phyloP scores from a whole-genome alignment of 345 rosid species.

The Brassica carinata region DNA sequence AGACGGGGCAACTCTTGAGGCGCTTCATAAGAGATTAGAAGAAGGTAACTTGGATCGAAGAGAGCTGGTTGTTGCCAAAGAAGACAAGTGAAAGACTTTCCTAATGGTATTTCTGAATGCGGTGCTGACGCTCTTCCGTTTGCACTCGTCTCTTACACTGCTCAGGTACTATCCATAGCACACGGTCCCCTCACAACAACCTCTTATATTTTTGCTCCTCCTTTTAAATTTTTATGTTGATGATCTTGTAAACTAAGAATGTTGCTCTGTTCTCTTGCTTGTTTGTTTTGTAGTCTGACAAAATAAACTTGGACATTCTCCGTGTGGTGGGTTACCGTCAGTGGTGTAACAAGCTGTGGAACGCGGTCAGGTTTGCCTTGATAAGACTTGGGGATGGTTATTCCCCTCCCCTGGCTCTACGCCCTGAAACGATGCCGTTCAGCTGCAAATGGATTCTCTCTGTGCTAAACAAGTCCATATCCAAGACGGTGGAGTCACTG shows the following conservation, averaged over 20 bases:
- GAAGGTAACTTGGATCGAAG: constrained; percentile 81
- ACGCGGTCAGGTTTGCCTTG: constrained; percentile 96
- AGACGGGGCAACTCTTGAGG: constrained; percentile 77
- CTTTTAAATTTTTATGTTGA: no score
- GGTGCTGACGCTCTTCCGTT: constrained; percentile 98
- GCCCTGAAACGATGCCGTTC: constrained; percentile 61
- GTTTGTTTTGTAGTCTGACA: constrained; percentile 71
- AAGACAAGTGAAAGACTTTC: constrained; percentile 75
- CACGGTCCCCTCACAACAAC: not conserved
- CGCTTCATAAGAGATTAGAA: constrained; percentile 80
- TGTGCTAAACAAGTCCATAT: constrained; percentile 69
- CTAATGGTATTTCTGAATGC: constrained; percentile 92
- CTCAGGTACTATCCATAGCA: constrained; percentile 64
- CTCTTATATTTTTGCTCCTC: no score
- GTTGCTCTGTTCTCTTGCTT: constrained; percentile 6
- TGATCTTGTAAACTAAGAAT: constrained; percentile 16
- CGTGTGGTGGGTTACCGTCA: constrained; percentile 98
- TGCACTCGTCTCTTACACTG: constrained; percentile 91
- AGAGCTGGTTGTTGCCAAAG: constrained; percentile 73
- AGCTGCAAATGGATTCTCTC: constrained; percentile 94
- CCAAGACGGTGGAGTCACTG: constrained; percentile 58
- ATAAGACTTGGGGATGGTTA: constrained; percentile 77
- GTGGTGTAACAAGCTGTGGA: constrained; percentile 99
- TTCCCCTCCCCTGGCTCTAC: constrained; percentile 51
- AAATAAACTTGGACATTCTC: constrained; percentile 91